phyloP scores from a whole-genome alignment of 2,329 filamentous ascomycete genomes.

The Fusarium palustre region DNA sequence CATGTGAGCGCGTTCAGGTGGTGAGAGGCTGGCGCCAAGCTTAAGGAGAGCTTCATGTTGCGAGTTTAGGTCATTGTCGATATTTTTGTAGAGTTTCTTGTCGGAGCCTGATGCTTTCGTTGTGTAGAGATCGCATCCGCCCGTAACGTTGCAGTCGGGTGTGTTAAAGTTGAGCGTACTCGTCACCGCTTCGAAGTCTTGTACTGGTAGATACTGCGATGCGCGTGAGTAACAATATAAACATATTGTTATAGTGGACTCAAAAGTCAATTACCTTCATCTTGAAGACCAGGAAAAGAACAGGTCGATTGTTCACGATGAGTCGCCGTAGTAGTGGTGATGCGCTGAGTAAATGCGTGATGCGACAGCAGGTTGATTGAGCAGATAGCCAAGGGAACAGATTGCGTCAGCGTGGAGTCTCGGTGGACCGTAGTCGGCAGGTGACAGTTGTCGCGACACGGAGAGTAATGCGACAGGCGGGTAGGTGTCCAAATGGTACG shows the following conservation, averaged over 20 bases:
- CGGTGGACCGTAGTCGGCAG: slow-evolving; percentile 38
- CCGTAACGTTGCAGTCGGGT: slow-evolving; percentile 89
- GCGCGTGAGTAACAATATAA: slow-evolving; percentile 32
- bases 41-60: slow-evolving; percentile 91
- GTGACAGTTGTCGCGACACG: slow-evolving; percentile 38
- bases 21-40: slow-evolving; percentile 87
- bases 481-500: background rate
- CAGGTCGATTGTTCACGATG: background rate
- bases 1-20: slow-evolving; percentile 79
- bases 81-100: slow-evolving; percentile 97
- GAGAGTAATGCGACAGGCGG: slow-evolving; percentile 23
- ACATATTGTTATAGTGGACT: background rate
- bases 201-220: slow-evolving; percentile 85
- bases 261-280: slow-evolving; percentile 54
- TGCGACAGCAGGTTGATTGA: slow-evolving; percentile 25
- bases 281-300: slow-evolving; percentile 35
- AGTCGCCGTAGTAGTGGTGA: slow-evolving; percentile 14
- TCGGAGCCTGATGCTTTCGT: slow-evolving; percentile 95
- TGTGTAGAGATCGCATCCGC: slow-evolving; percentile 96
- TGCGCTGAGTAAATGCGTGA: slow-evolving; percentile 23
- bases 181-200: slow-evolving; percentile 91
- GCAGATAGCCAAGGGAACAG: slow-evolving; percentile 27
- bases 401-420: slow-evolving; percentile 51
- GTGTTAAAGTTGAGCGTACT: slow-evolving; percentile 96
- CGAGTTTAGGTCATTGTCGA: slow-evolving; percentile 89